A percentile compares a stretch with the other conserved stretches of the same genome.
These are phyloP conservation scores for Nepenthes mirabilis DNA, from an alignment of 148 eudicot genomes.

Conservation along the genomic window DNA sequence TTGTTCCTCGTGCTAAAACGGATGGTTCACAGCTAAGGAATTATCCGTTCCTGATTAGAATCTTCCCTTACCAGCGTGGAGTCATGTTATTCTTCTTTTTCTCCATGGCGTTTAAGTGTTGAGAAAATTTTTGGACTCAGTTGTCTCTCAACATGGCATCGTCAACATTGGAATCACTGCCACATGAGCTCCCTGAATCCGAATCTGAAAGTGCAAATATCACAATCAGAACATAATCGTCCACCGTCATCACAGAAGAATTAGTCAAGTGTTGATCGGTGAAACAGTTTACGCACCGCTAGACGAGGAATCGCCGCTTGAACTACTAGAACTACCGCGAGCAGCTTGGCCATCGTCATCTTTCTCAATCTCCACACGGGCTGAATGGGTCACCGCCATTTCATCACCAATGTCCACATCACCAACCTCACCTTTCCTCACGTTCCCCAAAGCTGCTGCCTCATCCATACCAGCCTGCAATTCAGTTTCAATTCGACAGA, in stretches of 20 bases:
- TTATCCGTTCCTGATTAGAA: no score
- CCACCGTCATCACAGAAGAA: background rate
- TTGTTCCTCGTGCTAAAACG: no score
- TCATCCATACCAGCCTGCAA: constrained; percentile 44
- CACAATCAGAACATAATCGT: no score
- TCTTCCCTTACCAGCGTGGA: no score
- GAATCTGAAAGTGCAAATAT: constrained; percentile 41
- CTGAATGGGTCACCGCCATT: constrained; percentile 52
- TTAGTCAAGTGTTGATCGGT: no score
- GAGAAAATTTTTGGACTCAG: constrained; percentile 22
- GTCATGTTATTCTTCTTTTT: no score
- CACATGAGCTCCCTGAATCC: constrained; percentile 76
- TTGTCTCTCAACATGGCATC: constrained; percentile 63
- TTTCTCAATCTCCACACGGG: constrained; percentile 72
- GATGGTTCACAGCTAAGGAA: no score
- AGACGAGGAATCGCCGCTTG: constrained; percentile 75
- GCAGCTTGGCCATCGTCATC: constrained; percentile 35
- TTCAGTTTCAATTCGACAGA: background rate
- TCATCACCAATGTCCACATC: constrained; percentile 88
- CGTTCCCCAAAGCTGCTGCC: constrained; percentile 5
- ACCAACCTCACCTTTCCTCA: constrained; percentile 26
- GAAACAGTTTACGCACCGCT: constrained; percentile 46
- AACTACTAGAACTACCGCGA: constrained; percentile 36
- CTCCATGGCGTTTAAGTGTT: background rate
- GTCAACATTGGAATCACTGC: constrained; percentile 86